Evolutionary conservation across 176 grass and related monocot genomes (phyloP), one percentile per base, ranked within the genome.

Genomic region (Guadua angustifolia): DNA sequence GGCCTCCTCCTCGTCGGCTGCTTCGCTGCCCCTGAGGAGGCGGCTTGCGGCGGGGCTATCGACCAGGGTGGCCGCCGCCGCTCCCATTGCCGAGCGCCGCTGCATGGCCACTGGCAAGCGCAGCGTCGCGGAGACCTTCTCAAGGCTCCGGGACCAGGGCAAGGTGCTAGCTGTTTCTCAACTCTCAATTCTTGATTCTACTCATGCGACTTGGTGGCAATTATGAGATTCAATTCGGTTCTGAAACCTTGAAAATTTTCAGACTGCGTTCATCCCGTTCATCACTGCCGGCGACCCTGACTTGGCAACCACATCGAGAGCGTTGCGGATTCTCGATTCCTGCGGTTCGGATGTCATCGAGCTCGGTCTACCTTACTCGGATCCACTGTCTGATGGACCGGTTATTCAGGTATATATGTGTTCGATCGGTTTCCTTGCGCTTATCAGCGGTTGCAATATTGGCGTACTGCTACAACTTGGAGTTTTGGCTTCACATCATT

Each of bases 221-320:
- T 11, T 11, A 4, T 77, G 35, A 80, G 5, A 3, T 71, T n/a
- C n/a, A n/a, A n/a, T n/a, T 53, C 26, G 1, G 67, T 32, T 43
- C 19, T 52, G 16, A n/a, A n/a, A n/a, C n/a, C 25, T 63, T 15
- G 60, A 63, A 32, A 29, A 22, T 1, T 36, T 88, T 57, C 83
- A 98, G 95, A 90, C 85, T 46, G 95, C 93, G 2, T 81, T 99
- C 74, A 90, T 99, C 71, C 93, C 96, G 0, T 99, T 99, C 83
- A 95, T 99, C 68, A 95, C 89, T 0, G 93, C 96, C 18, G 93
- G 96, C 8, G 96, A 99, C 78, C 96, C 96, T 82, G 93, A 99
- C 79, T 42, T 99, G 81, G 77, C 3, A 2, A 94, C 96, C 49
- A 95, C 96, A 25, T 87, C 93, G 0, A 90, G 92, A 85, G 96